Base-by-base conservation (phyloP, 768 basidiomycete species). In the Lactarius quietus region DNA sequence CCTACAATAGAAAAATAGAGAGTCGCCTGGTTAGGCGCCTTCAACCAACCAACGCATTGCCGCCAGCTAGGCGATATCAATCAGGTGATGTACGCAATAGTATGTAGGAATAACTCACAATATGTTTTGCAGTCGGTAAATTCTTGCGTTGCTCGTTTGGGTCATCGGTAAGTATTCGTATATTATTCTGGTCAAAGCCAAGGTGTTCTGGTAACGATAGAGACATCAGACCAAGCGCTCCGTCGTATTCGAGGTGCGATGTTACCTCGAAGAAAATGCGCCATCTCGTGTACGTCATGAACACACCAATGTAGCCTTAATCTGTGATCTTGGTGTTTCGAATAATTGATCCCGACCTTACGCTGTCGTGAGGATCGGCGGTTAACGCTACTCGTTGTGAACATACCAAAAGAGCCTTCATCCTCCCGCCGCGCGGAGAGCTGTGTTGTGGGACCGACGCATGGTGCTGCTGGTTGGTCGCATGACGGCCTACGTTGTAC, bases 321-420 rank as follows among this genome's bases (percentile, higher is more conserved):
- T 7, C 1, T 1, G 28, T 4, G 45, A 28, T 39, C 12, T 20
- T 0, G n/a, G 12, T 63, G 56, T 0, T 0, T 3, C 1, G 10
- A 14, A 10, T 57, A 63, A 41, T 63, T 41, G 57, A 26, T 58
- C 36, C 62, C 62, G 18, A 63, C 39, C 62, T 63, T 58, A 20
- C 28, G 29, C 6, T 2, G 18, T 23, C 4, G 23, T 58, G 20
- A 52, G 14, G 12, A 39, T 39, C 36, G 51, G 36, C 3, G 18
- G n/a, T 7, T 39, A 17, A 20, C 5, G 36, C 2, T 6, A 7
- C 29, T 23, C 14, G 6, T 15, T 12, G n/a, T 1, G 4, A 14
- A 58, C 57, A 23, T 58, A 63, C 62, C 0, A 58, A 0, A 6
- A 63, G 48, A 0, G 62, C 62, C n/a, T 36, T 38, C 26, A 28